Conservation (phyloP, 768 basidiomycete species). For the Lentinus brumalis region DNA sequence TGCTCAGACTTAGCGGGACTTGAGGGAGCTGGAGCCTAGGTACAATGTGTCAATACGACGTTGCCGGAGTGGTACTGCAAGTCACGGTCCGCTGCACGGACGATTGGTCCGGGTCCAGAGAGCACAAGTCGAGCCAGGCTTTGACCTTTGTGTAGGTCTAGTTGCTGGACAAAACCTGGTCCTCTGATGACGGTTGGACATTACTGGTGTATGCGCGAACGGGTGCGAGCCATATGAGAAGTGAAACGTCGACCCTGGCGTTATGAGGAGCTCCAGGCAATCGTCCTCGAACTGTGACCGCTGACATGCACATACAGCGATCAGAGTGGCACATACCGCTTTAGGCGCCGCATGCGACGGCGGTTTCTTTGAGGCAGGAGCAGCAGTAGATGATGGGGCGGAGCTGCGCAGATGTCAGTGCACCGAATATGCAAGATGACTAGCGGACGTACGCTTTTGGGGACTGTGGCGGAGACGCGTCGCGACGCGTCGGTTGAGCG, state of each 20-base stretch:
- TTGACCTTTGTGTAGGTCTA: no score
- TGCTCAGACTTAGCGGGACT: background rate
- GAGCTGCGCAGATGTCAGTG: background rate
- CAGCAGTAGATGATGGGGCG: slow-evolving; percentile 4
- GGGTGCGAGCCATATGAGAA: no score
- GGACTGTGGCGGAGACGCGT: slow-evolving; percentile 30
- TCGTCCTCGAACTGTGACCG: no score
- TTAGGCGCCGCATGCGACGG: slow-evolving; percentile 15
- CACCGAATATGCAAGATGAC: background rate
- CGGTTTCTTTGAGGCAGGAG: slow-evolving; percentile 2
- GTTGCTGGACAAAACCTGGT: no score
- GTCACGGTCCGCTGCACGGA: background rate
- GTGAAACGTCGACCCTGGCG: no score
- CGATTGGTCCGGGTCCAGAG: no score
- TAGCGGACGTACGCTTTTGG: slow-evolving; percentile 32
- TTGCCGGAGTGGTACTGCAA: background rate
- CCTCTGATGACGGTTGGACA: no score
- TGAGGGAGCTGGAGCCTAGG: background rate
- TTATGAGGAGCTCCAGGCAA: no score
- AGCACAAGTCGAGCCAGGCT: no score
- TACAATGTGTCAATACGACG: background rate
- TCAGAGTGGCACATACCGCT: no score
- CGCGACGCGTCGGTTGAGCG: slow-evolving; percentile 28
- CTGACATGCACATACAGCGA: no score
- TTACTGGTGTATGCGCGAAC: no score